Conservation (phyloP, 73 alveolate species). For the Paramecium octaurelia region DNA sequence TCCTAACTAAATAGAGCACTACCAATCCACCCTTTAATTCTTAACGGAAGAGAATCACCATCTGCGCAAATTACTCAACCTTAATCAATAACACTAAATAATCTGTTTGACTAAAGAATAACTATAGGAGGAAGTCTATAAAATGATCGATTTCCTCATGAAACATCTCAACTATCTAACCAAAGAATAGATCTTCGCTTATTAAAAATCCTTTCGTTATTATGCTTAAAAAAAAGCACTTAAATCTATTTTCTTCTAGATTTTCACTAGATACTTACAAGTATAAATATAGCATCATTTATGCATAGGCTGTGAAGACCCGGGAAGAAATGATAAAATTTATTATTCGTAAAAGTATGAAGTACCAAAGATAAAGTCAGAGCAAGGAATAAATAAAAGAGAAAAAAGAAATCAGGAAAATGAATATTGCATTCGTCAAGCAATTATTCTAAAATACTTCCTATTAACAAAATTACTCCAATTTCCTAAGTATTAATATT, state of each 20-base stretch:
- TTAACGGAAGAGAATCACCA: neutral
- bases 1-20: neutral
- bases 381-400: neutral
- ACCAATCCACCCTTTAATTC: neutral
- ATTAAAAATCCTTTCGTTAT: neutral
- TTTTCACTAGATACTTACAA: conserved; percentile 36
- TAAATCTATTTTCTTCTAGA: conserved; percentile 20
- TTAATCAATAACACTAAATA: neutral
- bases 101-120: neutral
- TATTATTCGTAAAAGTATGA: conserved; percentile 16
- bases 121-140: neutral
- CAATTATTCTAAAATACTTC: neutral
- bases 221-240: conserved; percentile 1
- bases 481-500: neutral
- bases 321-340: conserved; percentile 40
- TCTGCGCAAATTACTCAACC: neutral
- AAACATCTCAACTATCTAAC: neutral
- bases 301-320: neutral
- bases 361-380: neutral
- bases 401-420: neutral
- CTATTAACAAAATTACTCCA: neutral
- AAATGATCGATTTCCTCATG: conserved; percentile 29
- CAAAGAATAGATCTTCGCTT: neutral
- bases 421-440: neutral
- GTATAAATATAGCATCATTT: neutral